Evolutionary conservation across 441 rosid genomes (phyloP).

Genomic region (Iberis amara): DNA sequence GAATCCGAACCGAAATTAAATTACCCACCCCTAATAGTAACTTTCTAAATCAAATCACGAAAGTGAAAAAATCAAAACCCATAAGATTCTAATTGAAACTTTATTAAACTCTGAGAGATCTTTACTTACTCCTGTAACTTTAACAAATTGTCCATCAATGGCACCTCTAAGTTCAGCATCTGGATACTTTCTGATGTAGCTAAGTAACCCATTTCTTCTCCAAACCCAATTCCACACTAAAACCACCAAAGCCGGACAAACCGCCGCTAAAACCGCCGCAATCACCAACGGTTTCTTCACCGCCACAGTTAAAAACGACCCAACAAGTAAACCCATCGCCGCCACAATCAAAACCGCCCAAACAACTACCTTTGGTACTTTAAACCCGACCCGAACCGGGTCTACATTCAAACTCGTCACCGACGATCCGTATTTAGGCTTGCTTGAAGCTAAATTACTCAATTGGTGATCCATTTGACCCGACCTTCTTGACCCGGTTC

Average conservation of each 20-base stretch:
- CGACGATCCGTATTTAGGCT: conserved; percentile 64
- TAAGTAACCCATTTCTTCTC: conserved; percentile 65
- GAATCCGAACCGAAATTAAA: no score
- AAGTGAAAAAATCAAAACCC: no score
- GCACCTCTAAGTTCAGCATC: conserved; percentile 93
- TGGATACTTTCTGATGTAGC: conserved; percentile 56
- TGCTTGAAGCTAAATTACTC: conserved; percentile 35
- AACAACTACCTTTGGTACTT: conserved; percentile 64
- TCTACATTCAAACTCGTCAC: conserved; percentile 63
- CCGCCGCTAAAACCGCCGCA: conserved; percentile 52
- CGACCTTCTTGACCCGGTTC: conserved; percentile 52
- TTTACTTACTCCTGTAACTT: conserved; percentile 81
- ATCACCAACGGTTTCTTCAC: conserved; percentile 66
- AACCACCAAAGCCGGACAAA: conserved; percentile 44
- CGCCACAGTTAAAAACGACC: conserved; percentile 67
- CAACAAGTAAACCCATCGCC: conserved; percentile 59
- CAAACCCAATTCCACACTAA: conserved; percentile 63
- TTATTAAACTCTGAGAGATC: neutral
- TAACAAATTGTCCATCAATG: conserved; percentile 79
- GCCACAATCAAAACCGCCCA: conserved; percentile 57
- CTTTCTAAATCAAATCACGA: no score
- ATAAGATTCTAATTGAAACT: no score
- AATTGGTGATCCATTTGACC: conserved; percentile 32
- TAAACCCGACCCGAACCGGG: conserved; percentile 61
- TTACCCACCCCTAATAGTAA: no score